Conservation (phyloP, 2,329 filamentous ascomycete genomes). For the Penicillium sumatraense region DNA sequence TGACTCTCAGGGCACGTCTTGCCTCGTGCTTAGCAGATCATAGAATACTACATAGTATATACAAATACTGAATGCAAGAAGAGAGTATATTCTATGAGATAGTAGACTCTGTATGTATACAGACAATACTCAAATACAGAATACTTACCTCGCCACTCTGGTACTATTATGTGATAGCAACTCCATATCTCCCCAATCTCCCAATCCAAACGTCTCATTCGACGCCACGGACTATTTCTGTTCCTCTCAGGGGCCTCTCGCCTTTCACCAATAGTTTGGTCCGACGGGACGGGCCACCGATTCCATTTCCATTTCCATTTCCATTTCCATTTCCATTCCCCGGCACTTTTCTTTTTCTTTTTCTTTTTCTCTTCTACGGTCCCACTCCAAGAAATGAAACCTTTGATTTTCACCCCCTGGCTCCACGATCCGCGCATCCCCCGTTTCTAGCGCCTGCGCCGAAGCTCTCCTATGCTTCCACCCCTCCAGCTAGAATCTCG, state of each 20-base stretch:
- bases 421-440: constrained; percentile 32
- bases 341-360: constrained; percentile 7
- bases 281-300: constrained; percentile 20
- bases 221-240: constrained; percentile 3
- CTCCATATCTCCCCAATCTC: not conserved
- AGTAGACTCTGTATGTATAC: too few relatives aligned
- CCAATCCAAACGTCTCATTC: not conserved
- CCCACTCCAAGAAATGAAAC: constrained; percentile 27
- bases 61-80: not conserved
- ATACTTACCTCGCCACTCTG: constrained; percentile 2
- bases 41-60: constrained; percentile 3
- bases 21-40: constrained; percentile 23
- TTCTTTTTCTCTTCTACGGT: not conserved
- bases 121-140: too few relatives aligned
- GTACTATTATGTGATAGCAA: not conserved
- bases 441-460: constrained; percentile 24
- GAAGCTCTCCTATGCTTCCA: constrained; percentile 10
- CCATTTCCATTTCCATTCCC: constrained; percentile 1
- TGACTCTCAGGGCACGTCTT: constrained; percentile 16
- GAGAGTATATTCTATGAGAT: not conserved
- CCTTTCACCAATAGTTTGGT: constrained; percentile 15
- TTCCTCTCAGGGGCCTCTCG: not conserved
- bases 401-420: constrained; percentile 6
- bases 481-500: constrained; percentile 34
- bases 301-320: constrained; percentile 9